Evolutionary conservation across 495 filamentous ascomycete species (phyloP), one percentile per base, ranked within the genome.

Genomic region (Xylaria castorea): DNA sequence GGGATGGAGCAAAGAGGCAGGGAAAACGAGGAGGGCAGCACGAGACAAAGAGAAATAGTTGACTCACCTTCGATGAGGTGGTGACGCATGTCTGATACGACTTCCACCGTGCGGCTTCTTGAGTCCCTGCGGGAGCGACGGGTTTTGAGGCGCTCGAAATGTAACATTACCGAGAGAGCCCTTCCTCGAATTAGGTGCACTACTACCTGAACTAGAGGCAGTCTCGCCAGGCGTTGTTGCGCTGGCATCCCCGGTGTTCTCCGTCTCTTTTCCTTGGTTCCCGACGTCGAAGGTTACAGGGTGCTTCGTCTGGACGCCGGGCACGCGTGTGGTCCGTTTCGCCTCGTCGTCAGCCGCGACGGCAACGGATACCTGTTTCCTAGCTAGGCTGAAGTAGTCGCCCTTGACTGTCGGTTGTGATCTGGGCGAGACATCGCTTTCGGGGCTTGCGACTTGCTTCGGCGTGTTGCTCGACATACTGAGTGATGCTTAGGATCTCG

Each of bases 61-160:
- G 40, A 83, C 84, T 85, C 78, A 86, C 84, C 79, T 85, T 70
- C 78, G 75, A 62, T 84, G 83, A 53, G 81, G 81, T 38, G 84
- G 84, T n/a, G 84, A 86, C 36, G 82, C 82, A n/a, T 80, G 79
- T 53, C 82, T 78, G 42, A 84, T 80, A 22, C 84, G 78, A 60
- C 67, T 74, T 67, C 79, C 81, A 62, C 81, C 80, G 38, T 83
- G 84, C 62, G 80, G 83, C 44, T 83, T 82, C 66, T 82, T 83
- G 7, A 75, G 58, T 34, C 84, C 84, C 58, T 85, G 84, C 25
- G 84, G 84, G 22, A 86, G 79, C 42, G 78, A 78, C 7, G 84
- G 83, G 68, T 85, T 81, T 7, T 76, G 75, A 14, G 80, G 81
- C 44, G 76, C 72, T 22, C 80, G 80, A 74, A 85, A 85, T 30